A percentile compares a stretch with the other conserved stretches of the same genome.
phyloP scores from a whole-genome alignment of 768 basidiomycete species.

The Suillus tomentosus region DNA sequence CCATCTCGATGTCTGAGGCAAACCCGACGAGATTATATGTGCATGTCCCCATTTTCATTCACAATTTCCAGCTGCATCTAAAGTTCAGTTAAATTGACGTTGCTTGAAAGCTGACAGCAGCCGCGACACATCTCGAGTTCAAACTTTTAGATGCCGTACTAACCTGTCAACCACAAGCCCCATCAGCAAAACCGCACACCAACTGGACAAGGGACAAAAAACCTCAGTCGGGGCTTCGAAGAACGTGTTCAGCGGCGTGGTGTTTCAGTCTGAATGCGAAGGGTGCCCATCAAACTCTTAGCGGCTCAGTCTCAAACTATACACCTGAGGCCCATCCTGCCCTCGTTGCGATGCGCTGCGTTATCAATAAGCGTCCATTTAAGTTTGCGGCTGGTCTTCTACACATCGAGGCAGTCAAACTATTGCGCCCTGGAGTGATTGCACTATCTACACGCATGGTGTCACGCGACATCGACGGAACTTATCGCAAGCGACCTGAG shows the following conservation, averaged over 20 bases:
- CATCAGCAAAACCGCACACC: too few relatives aligned
- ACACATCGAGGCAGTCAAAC: conserved; percentile 29
- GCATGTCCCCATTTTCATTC: not conserved
- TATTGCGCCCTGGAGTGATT: conserved; percentile 29
- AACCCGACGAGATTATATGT: not conserved
- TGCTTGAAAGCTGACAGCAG: not conserved
- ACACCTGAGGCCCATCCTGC: conserved; percentile 20
- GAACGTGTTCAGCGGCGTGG: too few relatives aligned
- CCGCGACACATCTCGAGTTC: not conserved
- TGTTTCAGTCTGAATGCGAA: too few relatives aligned
- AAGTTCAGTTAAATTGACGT: not conserved
- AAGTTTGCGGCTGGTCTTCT: conserved; percentile 26
- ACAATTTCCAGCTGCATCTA: not conserved
- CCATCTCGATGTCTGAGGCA: not conserved
- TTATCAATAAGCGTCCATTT: conserved; percentile 25
- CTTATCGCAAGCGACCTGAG: conserved; percentile 19
- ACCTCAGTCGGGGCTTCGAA: too few relatives aligned
- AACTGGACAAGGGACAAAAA: too few relatives aligned
- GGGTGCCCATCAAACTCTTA: too few relatives aligned
- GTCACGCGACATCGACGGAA: conserved; percentile 19
- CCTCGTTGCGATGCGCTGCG: conserved; percentile 29
- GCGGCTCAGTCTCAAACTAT: not conserved
- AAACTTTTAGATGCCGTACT: not conserved
- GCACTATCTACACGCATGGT: conserved; percentile 28
- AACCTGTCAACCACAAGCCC: too few relatives aligned